phyloP scores from a whole-genome alignment of 2,329 filamentous ascomycete genomes.

The Penicillium sp. region DNA sequence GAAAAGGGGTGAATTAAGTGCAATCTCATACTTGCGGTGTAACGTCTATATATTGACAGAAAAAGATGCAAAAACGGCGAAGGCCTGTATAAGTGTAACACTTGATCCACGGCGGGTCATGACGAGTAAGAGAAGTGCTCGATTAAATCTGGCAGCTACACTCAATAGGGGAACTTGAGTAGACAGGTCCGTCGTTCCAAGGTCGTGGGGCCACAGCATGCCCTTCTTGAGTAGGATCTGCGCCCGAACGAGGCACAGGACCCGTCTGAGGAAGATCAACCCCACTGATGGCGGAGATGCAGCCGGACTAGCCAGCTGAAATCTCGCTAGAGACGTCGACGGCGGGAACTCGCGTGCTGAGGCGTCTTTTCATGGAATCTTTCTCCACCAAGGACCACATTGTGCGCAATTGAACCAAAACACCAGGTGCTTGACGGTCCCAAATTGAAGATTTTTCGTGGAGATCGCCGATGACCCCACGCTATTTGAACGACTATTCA shows the following conservation, averaged over 20 bases:
- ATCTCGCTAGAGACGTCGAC: constrained; percentile 10
- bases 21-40: background rate
- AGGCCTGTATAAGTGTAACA: background rate
- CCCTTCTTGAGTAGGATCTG: constrained; percentile 10
- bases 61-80: background rate
- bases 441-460: background rate
- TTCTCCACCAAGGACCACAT: constrained; percentile 12
- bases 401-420: constrained; percentile 1
- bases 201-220: constrained; percentile 6
- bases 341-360: constrained; percentile 7
- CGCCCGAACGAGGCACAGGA: background rate
- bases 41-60: background rate
- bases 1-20: background rate
- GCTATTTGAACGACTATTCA: constrained; percentile 22
- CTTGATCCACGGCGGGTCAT: constrained; percentile 8
- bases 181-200: constrained; percentile 9
- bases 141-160: constrained; percentile 5
- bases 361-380: background rate
- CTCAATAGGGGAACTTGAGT: constrained; percentile 13
- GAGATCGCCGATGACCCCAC: constrained; percentile 11
- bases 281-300: constrained; percentile 7
- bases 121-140: background rate
- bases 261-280: constrained; percentile 3
- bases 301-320: constrained; percentile 8
- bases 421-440: background rate